Base-by-base conservation (phyloP, 495 filamentous ascomycete genomes). In the Haplographium delicatum region DNA sequence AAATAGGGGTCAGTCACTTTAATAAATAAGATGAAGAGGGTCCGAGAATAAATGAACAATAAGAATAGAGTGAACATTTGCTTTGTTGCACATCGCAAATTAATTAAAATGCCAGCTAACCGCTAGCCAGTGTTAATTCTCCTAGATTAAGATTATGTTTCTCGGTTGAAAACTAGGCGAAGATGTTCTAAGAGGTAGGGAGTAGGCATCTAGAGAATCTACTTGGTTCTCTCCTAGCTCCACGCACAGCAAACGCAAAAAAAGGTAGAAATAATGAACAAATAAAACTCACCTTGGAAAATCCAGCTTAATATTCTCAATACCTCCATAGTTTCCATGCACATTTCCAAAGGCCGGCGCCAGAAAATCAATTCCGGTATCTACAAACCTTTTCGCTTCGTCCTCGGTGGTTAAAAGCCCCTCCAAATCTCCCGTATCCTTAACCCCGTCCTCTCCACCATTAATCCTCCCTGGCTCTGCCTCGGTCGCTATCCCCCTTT, bases 341-440 rank as follows among this genome's bases (percentile, higher is more conserved):
- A 86, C 78, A 56, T 86, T 86, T 0, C 83, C 83, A 68, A 86
- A 86, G 7, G 81, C 80, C 2, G 83, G 83, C 23, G 83, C 83
- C 19, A 85, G 62, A 74, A 78, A 83, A 58, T 84, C 77, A 56
- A 85, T 83, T 2, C 82, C 81, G 15, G 80, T 81, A 28, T 69
- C 70, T 0, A 81, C 78, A 63, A 85, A 86, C 56, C 76, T 71
- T 54, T 67, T 62, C 47, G 78, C 81, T 60, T 85, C 76, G 63
- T 82, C 81, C 0, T 74, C 69, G 0, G 74, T 83, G 15, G 83
- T 86, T 60, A 85, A 60, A 47, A 85, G 30, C 0, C 75, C 80
- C 54, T 81, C 78, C 31, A 86, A 56, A 59, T 81, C 83, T 2
- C 64, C 77, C 19, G 80, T 83, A 56, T 85, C 81, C 8, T 68